These are phyloP conservation scores for Orbilia brochopaga DNA, from an alignment of 2,329 filamentous ascomycete genomes.

Conservation along the genomic window DNA sequence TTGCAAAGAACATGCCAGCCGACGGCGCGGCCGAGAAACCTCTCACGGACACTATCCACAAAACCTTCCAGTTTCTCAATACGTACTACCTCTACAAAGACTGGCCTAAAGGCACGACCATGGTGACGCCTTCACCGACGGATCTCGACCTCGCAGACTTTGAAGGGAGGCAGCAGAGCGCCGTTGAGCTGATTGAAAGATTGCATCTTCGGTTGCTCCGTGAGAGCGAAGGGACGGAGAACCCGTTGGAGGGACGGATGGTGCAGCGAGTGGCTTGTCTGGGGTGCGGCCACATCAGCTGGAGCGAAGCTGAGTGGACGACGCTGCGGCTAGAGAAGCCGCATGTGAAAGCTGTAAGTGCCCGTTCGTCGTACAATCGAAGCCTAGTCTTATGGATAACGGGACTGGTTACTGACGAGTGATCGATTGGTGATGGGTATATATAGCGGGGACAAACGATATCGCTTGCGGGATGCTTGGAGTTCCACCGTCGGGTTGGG, in stretches of 20 bases:
- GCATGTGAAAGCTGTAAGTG: neutral
- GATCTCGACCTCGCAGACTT: constrained; percentile 13
- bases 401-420: too few species aligned
- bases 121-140: constrained; percentile 1
- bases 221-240: neutral
- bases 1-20: neutral
- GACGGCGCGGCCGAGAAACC: neutral
- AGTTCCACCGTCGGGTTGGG: neutral
- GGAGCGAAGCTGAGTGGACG: neutral
- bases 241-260: neutral
- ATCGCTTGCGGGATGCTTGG: neutral
- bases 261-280: constrained; percentile 11
- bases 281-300: constrained; percentile 16
- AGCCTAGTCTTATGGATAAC: too few species aligned
- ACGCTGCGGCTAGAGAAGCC: constrained; percentile 16
- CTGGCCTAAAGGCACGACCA: neutral
- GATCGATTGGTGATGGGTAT: too few species aligned
- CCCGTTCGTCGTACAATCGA: too few species aligned
- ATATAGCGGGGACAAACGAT: neutral
- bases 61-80: constrained; percentile 16
- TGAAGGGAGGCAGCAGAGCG: constrained; percentile 5
- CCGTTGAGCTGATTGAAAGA: constrained; percentile 21
- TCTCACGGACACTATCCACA: neutral
- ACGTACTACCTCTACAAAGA: constrained; percentile 1
- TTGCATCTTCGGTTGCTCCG: constrained; percentile 1